Percentiles rank a stretch among this genome's conserved stretches.
These are phyloP conservation scores for Sanghuangporus weigelae DNA, from an alignment of 1,284 basidiomycete species.

Conservation along the genomic window DNA sequence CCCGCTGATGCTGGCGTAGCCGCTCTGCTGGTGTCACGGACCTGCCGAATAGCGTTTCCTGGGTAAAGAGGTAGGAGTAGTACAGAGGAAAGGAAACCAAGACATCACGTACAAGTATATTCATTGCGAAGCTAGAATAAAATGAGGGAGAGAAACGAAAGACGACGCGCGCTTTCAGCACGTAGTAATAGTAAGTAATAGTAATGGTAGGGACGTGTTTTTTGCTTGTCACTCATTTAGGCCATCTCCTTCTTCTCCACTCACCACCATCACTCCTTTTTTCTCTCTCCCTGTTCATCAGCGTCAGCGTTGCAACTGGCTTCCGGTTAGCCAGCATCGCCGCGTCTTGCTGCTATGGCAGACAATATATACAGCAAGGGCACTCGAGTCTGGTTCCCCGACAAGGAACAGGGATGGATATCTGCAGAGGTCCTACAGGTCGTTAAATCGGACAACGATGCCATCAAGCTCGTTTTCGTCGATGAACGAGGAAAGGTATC, in stretches of 20 bases:
- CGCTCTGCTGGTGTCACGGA: conserved; percentile 94
- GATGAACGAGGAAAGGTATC: conserved; percentile 85
- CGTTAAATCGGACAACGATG: conserved; percentile 56
- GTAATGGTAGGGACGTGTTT: too few species aligned
- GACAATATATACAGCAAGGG: conserved; percentile 85
- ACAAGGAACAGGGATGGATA: conserved; percentile 91
- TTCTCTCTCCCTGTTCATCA: neutral
- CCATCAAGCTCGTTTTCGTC: conserved; percentile 72
- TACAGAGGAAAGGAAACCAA: neutral
- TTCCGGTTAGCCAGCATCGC: neutral
- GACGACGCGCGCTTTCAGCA: neutral
- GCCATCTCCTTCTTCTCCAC: neutral
- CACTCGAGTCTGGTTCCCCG: conserved; percentile 84
- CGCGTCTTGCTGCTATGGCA: conserved; percentile 48
- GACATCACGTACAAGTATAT: neutral
- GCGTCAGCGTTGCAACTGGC: neutral
- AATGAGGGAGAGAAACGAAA: neutral
- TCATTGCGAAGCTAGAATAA: neutral
- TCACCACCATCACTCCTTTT: neutral
- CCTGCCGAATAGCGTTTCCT: conserved; percentile 95
- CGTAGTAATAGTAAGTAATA: too few species aligned
- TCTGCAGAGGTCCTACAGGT: conserved; percentile 76
- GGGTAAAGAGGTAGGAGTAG: neutral
- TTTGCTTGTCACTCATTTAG: neutral
- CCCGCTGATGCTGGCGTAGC: conserved; percentile 92